Evolutionary conservation across 2,329 filamentous ascomycete genomes (phyloP).

Genomic region (Polytolypa hystricis): DNA sequence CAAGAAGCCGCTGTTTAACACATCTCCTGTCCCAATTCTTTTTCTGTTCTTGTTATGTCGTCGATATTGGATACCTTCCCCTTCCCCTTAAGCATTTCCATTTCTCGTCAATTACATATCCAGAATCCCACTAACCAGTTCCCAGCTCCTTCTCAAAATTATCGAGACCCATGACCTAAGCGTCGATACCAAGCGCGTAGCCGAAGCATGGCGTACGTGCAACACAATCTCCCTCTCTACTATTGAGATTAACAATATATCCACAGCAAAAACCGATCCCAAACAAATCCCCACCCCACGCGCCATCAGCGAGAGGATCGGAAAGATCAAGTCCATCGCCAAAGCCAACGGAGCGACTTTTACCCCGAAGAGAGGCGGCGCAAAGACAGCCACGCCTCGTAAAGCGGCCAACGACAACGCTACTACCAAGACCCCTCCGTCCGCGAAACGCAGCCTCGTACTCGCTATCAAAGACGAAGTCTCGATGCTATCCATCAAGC

Average conservation of each 20-base stretch:
- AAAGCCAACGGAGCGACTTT: constrained; percentile 5
- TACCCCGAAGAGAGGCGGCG: not conserved
- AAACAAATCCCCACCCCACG: constrained; percentile 25
- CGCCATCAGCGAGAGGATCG: constrained; percentile 29
- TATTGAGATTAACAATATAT: not conserved
- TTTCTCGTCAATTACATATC: not conserved
- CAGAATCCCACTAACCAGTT: not conserved
- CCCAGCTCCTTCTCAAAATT: constrained; percentile 30
- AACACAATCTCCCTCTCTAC: not conserved
- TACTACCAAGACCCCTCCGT: not conserved
- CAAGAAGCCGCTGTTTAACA: no score
- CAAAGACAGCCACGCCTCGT: not conserved
- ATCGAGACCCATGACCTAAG: constrained; percentile 28
- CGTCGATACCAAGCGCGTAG: constrained; percentile 24
- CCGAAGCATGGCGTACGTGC: constrained; percentile 30
- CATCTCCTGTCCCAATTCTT: not conserved
- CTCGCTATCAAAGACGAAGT: constrained; percentile 7
- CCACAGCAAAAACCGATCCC: constrained; percentile 10
- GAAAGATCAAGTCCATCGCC: constrained; percentile 19
- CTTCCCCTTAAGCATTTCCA: no score
- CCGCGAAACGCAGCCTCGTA: not conserved
- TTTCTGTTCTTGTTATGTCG: no score
- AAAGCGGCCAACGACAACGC: constrained; percentile 2
- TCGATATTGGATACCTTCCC: no score
- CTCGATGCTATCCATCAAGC: not conserved